phyloP scores from a whole-genome alignment of 306 rosid genomes.

The Prunus salicina region DNA sequence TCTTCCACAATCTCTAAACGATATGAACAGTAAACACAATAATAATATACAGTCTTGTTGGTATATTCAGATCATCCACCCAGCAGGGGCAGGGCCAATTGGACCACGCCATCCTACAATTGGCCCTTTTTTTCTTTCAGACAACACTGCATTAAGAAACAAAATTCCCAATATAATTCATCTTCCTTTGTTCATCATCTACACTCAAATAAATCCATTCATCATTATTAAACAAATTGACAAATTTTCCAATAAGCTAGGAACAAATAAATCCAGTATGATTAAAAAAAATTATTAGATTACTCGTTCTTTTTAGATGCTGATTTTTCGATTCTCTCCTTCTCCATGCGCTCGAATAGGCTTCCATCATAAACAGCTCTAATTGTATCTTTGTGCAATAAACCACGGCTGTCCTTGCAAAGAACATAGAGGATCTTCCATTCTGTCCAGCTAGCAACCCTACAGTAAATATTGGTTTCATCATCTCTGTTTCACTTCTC shows the following conservation, averaged over 20 bases:
- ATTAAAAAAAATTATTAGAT: neutral
- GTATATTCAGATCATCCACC: neutral
- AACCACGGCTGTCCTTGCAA: conserved; percentile 72
- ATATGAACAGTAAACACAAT: neutral
- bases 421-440: conserved; percentile 63
- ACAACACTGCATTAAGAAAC: conserved; percentile 17
- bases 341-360: conserved; percentile 60
- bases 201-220: neutral
- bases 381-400: conserved; percentile 56
- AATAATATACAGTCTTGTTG: neutral
- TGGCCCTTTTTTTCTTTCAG: conserved; percentile 7
- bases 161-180: neutral
- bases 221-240: neutral
- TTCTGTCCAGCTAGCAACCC: conserved; percentile 53
- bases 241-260: neutral
- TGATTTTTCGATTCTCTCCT: conserved; percentile 20
- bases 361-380: conserved; percentile 77
- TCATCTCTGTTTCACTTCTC: neutral
- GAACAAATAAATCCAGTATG: neutral
- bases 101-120: neutral
- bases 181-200: neutral
- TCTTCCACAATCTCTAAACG: neutral
- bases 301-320: conserved; percentile 36
- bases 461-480: conserved; percentile 5
- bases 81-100: conserved; percentile 3